phyloP scores from a whole-genome alignment of 768 basidiomycete species.

The Auriscalpium microsporum region DNA sequence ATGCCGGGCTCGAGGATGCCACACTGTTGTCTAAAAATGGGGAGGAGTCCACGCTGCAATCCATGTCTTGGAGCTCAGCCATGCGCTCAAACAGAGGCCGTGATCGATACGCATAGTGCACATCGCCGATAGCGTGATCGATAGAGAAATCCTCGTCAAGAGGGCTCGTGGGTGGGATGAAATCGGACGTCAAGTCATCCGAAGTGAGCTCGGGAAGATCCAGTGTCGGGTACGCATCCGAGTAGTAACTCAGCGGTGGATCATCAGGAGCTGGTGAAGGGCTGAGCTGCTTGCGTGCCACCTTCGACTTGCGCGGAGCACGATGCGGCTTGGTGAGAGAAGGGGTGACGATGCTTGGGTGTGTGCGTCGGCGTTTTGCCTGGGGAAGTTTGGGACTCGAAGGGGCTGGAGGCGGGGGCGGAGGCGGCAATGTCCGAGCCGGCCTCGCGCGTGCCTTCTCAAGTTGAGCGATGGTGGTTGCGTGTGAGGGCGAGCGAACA shows the following conservation, averaged over 20 bases:
- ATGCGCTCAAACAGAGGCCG: constrained; percentile 18
- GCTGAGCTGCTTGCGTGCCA: background rate
- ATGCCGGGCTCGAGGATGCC: background rate
- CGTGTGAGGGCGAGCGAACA: background rate
- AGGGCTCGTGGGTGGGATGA: constrained; percentile 16
- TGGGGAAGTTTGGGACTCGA: background rate
- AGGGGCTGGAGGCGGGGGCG: background rate
- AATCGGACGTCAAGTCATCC: background rate
- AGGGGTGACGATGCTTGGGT: background rate
- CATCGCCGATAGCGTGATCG: constrained; percentile 21
- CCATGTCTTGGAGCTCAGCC: background rate
- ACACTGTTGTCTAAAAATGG: constrained; percentile 16
- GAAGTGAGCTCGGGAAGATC: background rate
- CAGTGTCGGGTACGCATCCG: background rate
- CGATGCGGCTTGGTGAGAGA: background rate
- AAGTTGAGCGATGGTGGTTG: background rate
- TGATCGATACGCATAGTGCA: constrained; percentile 21
- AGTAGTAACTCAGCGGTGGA: background rate
- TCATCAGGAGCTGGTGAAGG: background rate
- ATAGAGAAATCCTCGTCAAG: constrained; percentile 22
- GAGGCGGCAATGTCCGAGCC: background rate
- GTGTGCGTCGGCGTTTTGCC: background rate
- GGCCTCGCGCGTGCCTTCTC: constrained; percentile 5
- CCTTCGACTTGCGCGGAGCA: background rate
- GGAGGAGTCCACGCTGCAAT: background rate